Base-by-base conservation (phyloP, 495 filamentous ascomycete genomes). In the Tuber microsphaerosporum region DNA sequence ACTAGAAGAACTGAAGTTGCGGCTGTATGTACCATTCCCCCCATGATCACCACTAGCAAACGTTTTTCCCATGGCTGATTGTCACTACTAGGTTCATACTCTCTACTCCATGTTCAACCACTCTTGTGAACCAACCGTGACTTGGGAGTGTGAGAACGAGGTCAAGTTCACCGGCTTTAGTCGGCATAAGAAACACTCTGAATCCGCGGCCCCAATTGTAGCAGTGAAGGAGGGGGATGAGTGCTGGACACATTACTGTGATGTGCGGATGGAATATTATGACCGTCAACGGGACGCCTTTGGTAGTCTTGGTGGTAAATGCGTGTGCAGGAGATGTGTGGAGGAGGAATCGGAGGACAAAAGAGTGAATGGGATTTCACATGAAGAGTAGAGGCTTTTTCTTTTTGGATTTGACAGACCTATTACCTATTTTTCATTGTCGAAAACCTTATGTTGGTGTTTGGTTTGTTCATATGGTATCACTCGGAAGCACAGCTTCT, bases 191-290 rank as follows among this genome's bases (percentile, higher is more conserved):
- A 20, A 75, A 65, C 79, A 51, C 16, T 73, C 85, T 75, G 83
- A 86, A 84, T 69, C 82, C 83, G 43, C 83, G 86, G 77, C 86
- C 80, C 39, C 84, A 85, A 6, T 82, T 86, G 22, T 82, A 83
- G 92, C 92, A 0, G 89, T 98, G 76, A 86, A 84, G 79, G 89
- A 88, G 74, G 93, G 93, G 2, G 88, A 95, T 79, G 94, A 99
- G 85, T 89, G 97, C 44, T 78, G 96, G 75, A 97, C 91, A 81
- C 94, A 97, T 85, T 99, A 99, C 84, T 97, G 94, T 82, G 95
- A 99, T 85, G 89, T 97, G 73, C 86, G 89, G 26, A 80, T 99
- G 80, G 86, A 86, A 10, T 93, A 97, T 1, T 87, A 89, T 77
- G 88, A 94, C 81, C 87, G 95, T 76, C 89, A 96, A 81, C 94